Evolutionary conservation across 176 grass and related monocot species (phyloP).

Genomic region (Hyparrhenia diplandra): DNA sequence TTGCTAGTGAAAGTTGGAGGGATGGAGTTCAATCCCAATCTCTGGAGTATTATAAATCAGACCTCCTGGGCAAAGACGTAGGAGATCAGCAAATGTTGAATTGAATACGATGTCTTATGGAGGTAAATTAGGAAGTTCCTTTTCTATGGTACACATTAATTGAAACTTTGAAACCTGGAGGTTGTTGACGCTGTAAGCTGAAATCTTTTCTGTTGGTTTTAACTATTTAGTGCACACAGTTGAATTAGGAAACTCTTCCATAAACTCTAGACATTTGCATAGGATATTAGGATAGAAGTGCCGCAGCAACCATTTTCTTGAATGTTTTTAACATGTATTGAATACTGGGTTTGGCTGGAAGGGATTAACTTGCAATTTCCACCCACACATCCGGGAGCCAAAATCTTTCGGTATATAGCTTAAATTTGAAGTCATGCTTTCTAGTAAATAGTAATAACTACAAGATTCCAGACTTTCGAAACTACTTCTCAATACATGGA

Average conservation of each 20-base stretch:
- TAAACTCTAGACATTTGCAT: background rate
- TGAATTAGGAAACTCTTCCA: background rate
- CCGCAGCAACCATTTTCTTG: background rate
- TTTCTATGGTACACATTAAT: background rate
- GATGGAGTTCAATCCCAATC: no score
- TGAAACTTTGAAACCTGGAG: background rate
- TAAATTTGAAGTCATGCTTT: conserved; percentile 13
- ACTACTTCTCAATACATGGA: background rate
- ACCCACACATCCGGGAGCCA: background rate
- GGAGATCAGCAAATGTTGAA: no score
- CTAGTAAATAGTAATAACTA: background rate
- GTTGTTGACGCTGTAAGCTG: background rate
- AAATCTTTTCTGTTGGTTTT: background rate
- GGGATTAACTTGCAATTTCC: background rate
- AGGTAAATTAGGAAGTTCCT: conserved; percentile 10
- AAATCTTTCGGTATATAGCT: conserved; percentile 10
- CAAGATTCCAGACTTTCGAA: background rate
- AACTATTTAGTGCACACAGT: conserved; percentile 7
- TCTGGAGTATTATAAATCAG: no score
- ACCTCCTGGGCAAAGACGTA: no score
- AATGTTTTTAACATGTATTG: background rate
- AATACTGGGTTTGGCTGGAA: background rate
- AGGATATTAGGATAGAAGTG: background rate
- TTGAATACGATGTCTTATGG: background rate
- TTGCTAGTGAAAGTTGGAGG: no score